phyloP scores from a whole-genome alignment of 345 rosid species.

The Salix koriyanagi region DNA sequence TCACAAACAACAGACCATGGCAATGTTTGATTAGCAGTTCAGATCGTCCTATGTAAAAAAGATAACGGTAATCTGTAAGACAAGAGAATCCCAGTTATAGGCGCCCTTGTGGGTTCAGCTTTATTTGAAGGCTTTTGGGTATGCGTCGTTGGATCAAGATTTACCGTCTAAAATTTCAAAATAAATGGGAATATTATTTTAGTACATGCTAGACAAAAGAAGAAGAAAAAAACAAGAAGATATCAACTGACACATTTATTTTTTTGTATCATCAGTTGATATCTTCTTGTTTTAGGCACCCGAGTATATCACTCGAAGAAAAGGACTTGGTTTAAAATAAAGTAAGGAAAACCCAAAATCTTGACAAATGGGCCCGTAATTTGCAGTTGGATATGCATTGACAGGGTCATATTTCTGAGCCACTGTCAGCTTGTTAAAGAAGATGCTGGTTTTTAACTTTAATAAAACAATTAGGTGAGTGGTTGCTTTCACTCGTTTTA shows the following conservation, averaged over 20 bases:
- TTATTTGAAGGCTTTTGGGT: too few relatives aligned
- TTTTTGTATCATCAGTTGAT: too few relatives aligned
- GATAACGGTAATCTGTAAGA: neutral
- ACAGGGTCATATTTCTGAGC: neutral
- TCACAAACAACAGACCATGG: neutral
- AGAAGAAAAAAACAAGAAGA: too few relatives aligned
- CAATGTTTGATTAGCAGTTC: neutral
- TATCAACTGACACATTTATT: too few relatives aligned
- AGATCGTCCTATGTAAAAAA: neutral
- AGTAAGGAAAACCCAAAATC: neutral
- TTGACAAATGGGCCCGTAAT: neutral
- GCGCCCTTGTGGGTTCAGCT: neutral
- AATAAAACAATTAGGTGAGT: neutral
- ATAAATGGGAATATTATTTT: too few relatives aligned
- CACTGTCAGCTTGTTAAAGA: neutral
- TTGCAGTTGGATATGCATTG: neutral
- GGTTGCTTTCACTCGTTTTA: neutral
- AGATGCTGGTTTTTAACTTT: neutral
- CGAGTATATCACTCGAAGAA: too few relatives aligned
- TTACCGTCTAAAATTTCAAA: too few relatives aligned
- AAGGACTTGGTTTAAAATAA: too few relatives aligned
- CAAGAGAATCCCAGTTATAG: neutral
- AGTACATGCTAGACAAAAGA: too few relatives aligned
- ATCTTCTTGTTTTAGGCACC: too few relatives aligned
- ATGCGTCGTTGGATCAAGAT: too few relatives aligned